Conservation (phyloP, 176 grass and related monocot species). For the Hordeum vulgare region MorexV3_pseudomolecules_assembly NC_058524.1:101305956-101306455, state of each 20-base stretch:
- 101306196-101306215: constrained; percentile 38
- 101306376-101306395: no score
- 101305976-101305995: constrained; percentile 59
- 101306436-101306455: neutral
- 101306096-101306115: constrained; percentile 65
- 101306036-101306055: constrained; percentile 30
- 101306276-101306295: constrained; percentile 68
- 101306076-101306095: constrained; percentile 53
- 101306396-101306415: neutral
- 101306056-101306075: constrained; percentile 35
- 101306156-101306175: constrained; percentile 54
- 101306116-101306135: constrained; percentile 47
- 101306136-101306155: constrained; percentile 51
- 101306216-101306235: constrained; percentile 62
- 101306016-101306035: constrained; percentile 46
- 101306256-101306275: constrained; percentile 1
- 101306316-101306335: constrained; percentile 49
- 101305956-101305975: constrained; percentile 2
- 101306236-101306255: constrained; percentile 25
- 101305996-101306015: constrained; percentile 62
- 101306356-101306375: neutral
- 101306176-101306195: constrained; percentile 39
- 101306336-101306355: constrained; percentile 60
- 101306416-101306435: constrained; percentile 1
- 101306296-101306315: constrained; percentile 48